A percentile compares a stretch with the other conserved stretches of the same genome.
phyloP scores from a whole-genome alignment of 495 filamentous ascomycete genomes.

The Trichocladium antarcticum region DNA sequence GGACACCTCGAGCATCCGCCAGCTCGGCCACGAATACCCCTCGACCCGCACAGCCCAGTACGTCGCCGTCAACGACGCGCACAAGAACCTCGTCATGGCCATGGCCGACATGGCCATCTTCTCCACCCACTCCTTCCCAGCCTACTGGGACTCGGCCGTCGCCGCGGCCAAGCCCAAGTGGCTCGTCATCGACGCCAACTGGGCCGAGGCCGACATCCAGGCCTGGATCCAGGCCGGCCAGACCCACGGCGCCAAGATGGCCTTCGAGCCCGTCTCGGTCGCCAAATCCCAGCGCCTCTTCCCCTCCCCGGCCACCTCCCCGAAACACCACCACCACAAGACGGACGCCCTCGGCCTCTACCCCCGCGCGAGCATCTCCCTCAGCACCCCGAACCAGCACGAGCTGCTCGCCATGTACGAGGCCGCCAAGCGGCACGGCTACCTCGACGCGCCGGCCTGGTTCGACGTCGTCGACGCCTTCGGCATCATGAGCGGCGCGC shows the following conservation, averaged over 20 bases:
- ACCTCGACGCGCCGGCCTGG: slow-evolving; percentile 63
- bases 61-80: slow-evolving; percentile 71
- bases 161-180: slow-evolving; percentile 49
- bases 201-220: slow-evolving; percentile 50
- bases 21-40: slow-evolving; percentile 38
- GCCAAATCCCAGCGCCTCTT: slow-evolving; percentile 67
- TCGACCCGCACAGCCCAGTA: slow-evolving; percentile 72
- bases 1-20: slow-evolving; percentile 49
- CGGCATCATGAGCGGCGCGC: slow-evolving; percentile 45
- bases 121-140: slow-evolving; percentile 39
- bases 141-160: slow-evolving; percentile 51
- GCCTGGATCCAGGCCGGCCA: slow-evolving; percentile 52
- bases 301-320: slow-evolving; percentile 20
- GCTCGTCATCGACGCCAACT: slow-evolving; percentile 77
- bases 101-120: slow-evolving; percentile 95
- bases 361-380: slow-evolving; percentile 51
- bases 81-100: slow-evolving; percentile 70
- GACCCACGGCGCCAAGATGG: slow-evolving; percentile 43
- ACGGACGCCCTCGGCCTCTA: slow-evolving; percentile 35
- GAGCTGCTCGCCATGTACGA: slow-evolving; percentile 70
- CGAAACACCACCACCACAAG: too few species aligned
- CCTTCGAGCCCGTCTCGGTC: slow-evolving; percentile 84
- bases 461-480: slow-evolving; percentile 69
- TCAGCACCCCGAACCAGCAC: slow-evolving; percentile 70
- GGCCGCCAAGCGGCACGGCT: slow-evolving; percentile 47